These are phyloP conservation scores for Withania somnifera DNA, from an alignment of 305 asterid species.

Conservation along the genomic window DNA sequence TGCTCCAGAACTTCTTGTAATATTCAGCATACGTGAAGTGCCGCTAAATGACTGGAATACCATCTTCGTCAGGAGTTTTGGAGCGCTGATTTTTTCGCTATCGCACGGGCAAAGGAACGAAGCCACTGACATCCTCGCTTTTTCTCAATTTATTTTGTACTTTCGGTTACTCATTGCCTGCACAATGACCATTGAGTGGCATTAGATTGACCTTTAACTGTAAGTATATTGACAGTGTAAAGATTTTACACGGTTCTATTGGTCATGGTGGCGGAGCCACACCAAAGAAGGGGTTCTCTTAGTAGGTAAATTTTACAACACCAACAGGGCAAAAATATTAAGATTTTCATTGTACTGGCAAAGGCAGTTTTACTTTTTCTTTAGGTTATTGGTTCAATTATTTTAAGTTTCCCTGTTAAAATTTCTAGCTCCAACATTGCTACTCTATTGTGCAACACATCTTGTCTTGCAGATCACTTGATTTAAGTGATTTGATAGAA, in stretches of 20 bases:
- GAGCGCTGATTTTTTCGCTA: constrained; percentile 53
- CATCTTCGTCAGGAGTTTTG: constrained; percentile 38
- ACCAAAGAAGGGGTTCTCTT: no score
- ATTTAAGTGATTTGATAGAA: not conserved
- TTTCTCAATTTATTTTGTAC: constrained; percentile 57
- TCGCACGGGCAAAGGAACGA: constrained; percentile 82
- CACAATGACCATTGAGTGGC: not conserved
- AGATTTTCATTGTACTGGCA: no score
- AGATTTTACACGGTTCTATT: no score
- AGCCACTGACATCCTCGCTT: constrained; percentile 59
- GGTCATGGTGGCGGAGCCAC: no score
- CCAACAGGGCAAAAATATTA: no score
- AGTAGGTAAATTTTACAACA: no score
- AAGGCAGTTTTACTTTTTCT: no score
- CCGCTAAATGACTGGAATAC: constrained; percentile 29
- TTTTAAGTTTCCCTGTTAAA: no score
- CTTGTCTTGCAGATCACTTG: not conserved
- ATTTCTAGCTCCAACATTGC: no score
- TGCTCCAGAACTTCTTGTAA: constrained; percentile 82
- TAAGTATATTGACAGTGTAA: no score
- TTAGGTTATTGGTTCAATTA: no score
- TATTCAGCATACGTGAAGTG: constrained; percentile 70
- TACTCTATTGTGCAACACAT: not conserved
- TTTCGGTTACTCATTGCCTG: constrained; percentile 74
- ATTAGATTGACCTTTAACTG: not conserved